Percentiles rank a stretch among this genome's conserved stretches.
These are phyloP conservation scores for Eimeria zaria DNA, from an alignment of 169 alveolate genomes.

Conservation along the genomic window DNA sequence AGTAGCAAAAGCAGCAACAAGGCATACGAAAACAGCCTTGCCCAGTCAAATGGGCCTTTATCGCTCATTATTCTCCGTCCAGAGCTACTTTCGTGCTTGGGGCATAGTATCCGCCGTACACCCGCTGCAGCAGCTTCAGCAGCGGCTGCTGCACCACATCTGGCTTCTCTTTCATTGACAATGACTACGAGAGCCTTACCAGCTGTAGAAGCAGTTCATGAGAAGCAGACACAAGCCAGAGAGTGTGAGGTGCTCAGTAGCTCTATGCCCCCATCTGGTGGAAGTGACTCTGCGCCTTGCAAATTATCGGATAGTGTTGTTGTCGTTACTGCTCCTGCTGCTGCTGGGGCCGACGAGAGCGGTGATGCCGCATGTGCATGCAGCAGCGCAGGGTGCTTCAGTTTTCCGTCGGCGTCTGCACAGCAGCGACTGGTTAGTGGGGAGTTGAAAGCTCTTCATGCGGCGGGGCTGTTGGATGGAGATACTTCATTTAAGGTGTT, in stretches of 20 bases:
- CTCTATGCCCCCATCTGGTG: not conserved
- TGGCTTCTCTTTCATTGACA: not conserved
- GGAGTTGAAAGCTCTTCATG: slow-evolving; percentile 24
- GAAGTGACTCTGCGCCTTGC: not conserved
- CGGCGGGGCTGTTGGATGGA: slow-evolving; percentile 40
- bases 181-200: not conserved
- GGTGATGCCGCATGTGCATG: slow-evolving; percentile 3
- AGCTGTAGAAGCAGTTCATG: not conserved
- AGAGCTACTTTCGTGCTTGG: slow-evolving; percentile 42
- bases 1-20: not conserved
- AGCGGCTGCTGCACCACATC: not conserved
- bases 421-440: slow-evolving; percentile 64
- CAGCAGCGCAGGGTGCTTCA: slow-evolving; percentile 22
- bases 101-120: not conserved
- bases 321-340: not conserved
- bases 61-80: slow-evolving; percentile 20
- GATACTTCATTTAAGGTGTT: slow-evolving; percentile 26
- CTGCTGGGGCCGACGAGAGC: not conserved
- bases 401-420: not conserved
- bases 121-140: not conserved
- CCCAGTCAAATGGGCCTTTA: slow-evolving; percentile 4
- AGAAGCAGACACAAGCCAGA: not conserved
- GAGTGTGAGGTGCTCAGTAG: not conserved
- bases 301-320: not conserved
- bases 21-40: not conserved